A percentile compares a stretch with the other conserved stretches of the same genome.
These are phyloP conservation scores for Coffea eugenioides DNA, from an alignment of 257 asterid genomes.

Conservation along the genomic window DNA sequence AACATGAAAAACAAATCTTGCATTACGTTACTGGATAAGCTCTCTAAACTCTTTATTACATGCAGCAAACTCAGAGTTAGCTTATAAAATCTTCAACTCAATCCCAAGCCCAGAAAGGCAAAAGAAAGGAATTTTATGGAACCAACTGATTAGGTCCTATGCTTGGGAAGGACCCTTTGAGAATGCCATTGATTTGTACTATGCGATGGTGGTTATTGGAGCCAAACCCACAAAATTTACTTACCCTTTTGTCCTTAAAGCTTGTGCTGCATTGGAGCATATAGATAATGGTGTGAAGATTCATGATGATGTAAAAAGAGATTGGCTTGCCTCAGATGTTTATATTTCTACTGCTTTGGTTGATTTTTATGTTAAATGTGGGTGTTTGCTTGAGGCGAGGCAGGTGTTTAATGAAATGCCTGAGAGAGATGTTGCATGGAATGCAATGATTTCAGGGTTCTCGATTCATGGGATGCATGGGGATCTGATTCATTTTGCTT, in stretches of 20 bases:
- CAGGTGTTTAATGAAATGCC: slow-evolving; percentile 60
- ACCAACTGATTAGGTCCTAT: slow-evolving; percentile 70
- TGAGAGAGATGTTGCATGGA: slow-evolving; percentile 77
- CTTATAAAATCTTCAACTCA: slow-evolving; percentile 51
- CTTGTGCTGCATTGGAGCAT: slow-evolving; percentile 76
- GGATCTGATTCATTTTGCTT: slow-evolving; percentile 47
- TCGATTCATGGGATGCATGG: slow-evolving; percentile 51
- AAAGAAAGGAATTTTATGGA: slow-evolving; percentile 59
- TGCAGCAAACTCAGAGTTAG: slow-evolving; percentile 61
- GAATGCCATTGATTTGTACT: slow-evolving; percentile 58
- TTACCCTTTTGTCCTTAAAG: slow-evolving; percentile 84
- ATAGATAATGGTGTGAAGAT: slow-evolving; percentile 48
- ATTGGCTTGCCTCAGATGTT: slow-evolving; percentile 48
- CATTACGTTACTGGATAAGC: slow-evolving; percentile 37
- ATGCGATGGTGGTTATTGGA: slow-evolving; percentile 62
- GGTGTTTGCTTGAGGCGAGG: slow-evolving; percentile 57
- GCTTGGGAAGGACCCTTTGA: slow-evolving; percentile 81
- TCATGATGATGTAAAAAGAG: slow-evolving; percentile 49
- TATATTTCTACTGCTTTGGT: slow-evolving; percentile 79
- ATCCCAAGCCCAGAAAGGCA: slow-evolving; percentile 45
- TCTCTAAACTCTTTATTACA: slow-evolving; percentile 63
- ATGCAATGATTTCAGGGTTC: slow-evolving; percentile 74
- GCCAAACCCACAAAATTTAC: slow-evolving; percentile 68
- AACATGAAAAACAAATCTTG: slow-evolving; percentile 18
- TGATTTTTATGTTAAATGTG: slow-evolving; percentile 73